Evolutionary conservation across 768 basidiomycete genomes (phyloP).

Genomic region (Auricularia sp.): DNA sequence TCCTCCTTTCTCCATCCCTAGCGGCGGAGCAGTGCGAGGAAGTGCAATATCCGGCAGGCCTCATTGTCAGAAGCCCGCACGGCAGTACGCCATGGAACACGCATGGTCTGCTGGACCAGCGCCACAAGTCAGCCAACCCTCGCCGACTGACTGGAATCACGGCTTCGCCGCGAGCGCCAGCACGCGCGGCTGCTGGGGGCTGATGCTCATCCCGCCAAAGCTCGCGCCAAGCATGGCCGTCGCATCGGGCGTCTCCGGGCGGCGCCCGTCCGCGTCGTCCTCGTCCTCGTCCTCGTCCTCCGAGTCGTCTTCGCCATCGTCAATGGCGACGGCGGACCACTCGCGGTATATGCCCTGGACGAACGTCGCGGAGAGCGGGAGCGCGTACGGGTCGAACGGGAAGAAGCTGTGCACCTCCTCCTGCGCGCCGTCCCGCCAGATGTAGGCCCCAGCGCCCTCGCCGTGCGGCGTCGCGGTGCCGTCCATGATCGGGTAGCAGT

Average conservation of each 20-base stretch:
- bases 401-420: conserved; percentile 88
- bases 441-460: neutral
- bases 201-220: conserved; percentile 78
- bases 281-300: conserved; percentile 50
- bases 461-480: conserved; percentile 36
- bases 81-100: no score
- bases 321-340: conserved; percentile 72
- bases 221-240: conserved; percentile 52
- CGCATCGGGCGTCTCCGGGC: conserved; percentile 15
- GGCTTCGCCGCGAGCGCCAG: neutral
- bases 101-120: neutral
- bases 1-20: no score
- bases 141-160: neutral
- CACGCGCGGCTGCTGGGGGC: conserved; percentile 30
- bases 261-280: conserved; percentile 20
- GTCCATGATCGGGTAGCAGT: conserved; percentile 88
- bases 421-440: conserved; percentile 26
- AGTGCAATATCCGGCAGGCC: no score
- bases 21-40: no score
- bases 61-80: no score
- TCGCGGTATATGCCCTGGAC: conserved; percentile 82
- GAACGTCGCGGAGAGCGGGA: conserved; percentile 66
- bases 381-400: conserved; percentile 94
- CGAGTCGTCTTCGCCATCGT: conserved; percentile 60
- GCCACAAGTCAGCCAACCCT: neutral